Evolutionary conservation across 257 asterid species (phyloP).

Genomic region (Voacanga thouarsii): DNA sequence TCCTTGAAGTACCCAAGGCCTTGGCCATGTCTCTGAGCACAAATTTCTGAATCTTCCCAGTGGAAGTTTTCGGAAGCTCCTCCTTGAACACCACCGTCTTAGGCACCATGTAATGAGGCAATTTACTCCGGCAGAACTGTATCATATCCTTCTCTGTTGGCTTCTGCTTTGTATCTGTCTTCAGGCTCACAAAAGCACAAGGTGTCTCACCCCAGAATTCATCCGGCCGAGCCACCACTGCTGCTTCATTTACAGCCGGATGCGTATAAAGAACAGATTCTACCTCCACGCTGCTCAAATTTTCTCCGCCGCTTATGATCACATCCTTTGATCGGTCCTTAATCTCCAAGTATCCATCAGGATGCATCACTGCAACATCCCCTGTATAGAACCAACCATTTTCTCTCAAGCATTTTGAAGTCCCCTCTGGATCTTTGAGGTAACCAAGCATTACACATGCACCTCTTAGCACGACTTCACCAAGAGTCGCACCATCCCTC

Average conservation of each 20-base stretch:
- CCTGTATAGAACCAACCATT: conserved; percentile 32
- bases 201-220: conserved; percentile 33
- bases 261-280: conserved; percentile 27
- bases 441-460: conserved; percentile 26
- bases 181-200: conserved; percentile 30
- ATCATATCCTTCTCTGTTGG: conserved; percentile 23
- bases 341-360: conserved; percentile 32
- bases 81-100: conserved; percentile 25
- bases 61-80: conserved; percentile 30
- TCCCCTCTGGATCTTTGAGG: conserved; percentile 28
- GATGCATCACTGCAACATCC: conserved; percentile 31
- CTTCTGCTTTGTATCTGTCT: not conserved
- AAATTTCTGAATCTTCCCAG: conserved; percentile 32
- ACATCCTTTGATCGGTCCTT: conserved; percentile 31
- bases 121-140: conserved; percentile 19
- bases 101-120: conserved; percentile 33
- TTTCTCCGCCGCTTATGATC: conserved; percentile 33
- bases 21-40: conserved; percentile 23
- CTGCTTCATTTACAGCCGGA: conserved; percentile 29
- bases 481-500: conserved; percentile 11
- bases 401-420: conserved; percentile 20
- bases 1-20: conserved; percentile 8
- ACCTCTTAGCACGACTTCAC: conserved; percentile 27
- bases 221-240: conserved; percentile 35
- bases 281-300: conserved; percentile 32